A percentile compares a stretch with the other conserved stretches of the same genome.
Conservation (phyloP, 73 alveolate genomes). For the Breviolum minutum region DNA sequence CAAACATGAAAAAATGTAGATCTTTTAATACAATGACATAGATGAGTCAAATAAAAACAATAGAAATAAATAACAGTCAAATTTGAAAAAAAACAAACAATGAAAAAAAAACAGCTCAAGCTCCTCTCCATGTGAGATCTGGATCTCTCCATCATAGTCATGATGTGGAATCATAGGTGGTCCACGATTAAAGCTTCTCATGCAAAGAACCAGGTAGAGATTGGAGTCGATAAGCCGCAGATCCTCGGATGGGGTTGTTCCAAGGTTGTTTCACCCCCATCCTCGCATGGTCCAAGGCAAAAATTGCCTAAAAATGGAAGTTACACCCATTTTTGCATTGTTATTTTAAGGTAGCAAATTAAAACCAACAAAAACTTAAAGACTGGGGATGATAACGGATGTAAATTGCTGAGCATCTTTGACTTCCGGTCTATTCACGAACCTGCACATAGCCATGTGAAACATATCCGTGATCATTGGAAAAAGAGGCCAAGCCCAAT, state of each 20-base stretch:
- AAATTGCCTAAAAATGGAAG: too few species aligned
- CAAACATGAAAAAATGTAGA: too few species aligned
- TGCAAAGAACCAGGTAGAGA: neutral
- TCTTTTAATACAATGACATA: too few species aligned
- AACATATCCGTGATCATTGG: neutral
- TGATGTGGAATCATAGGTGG: conserved; percentile 9
- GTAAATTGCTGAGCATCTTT: neutral
- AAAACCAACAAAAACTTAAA: too few species aligned
- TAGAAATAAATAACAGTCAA: too few species aligned
- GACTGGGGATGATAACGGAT: too few species aligned
- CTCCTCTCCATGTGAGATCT: neutral
- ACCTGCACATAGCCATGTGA: conserved; percentile 13
- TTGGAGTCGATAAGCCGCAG: neutral
- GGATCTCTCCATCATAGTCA: neutral
- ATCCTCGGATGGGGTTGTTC: neutral
- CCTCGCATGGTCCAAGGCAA: too few species aligned
- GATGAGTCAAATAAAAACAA: too few species aligned
- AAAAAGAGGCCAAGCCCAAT: conserved; percentile 40
- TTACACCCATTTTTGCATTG: too few species aligned
- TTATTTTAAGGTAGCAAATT: too few species aligned
- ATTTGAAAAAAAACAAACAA: too few species aligned
- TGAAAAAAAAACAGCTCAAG: neutral
- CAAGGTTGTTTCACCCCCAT: too few species aligned
- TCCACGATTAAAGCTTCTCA: conserved; percentile 44
- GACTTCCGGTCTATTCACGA: conserved; percentile 8